Evolutionary conservation across 108 stramenopile genomes (phyloP), one percentile per base, ranked within the genome.

Genomic region (Licmophora abbreviata): DNA sequence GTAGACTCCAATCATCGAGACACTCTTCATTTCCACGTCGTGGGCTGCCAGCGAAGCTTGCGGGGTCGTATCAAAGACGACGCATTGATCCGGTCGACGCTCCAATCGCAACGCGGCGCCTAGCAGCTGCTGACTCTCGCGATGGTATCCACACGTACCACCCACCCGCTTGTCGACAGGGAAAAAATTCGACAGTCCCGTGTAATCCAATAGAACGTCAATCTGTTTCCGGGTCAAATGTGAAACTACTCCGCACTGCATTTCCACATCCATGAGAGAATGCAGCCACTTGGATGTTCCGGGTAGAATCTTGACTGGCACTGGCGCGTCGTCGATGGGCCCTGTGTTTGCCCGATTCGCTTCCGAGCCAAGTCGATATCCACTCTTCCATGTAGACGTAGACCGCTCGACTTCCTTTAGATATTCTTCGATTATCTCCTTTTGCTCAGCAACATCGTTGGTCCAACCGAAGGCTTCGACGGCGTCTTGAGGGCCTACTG

Each of bases 1-100:
- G 50, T 75, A 83, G 7, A 70, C 50, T 40, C 83, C 66, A 11
- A 81, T 65, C 31, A 84, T 36, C 4, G 72, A 56, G 12, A 89
- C 73, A 51, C 68, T 69, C 44, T 78, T 74, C 87, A 85, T 85
- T n/a, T 68, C 64, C 11, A 74, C 62, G 22, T 84, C 83, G 43
- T 76, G 83, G 5, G 81, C 83, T 9, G 67, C 73, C 8, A 43
- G 63, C 14, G 71, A 59, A 7, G 76, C 69, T 15, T 45, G 26
- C 0, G 87, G 82, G 37, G 69, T 80, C 34, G 73, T 61, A 55
- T 85, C 87, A 45, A 89, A 84, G 4, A 81, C 69, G 26, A 85
- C 63, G 48, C 87, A 89, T 38, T 77, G 71, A 40, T 85, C 81
- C 6, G 87, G 83, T 21, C 80, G 75, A 52, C 73, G 58, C 45